phyloP scores from a whole-genome alignment of 192 early-diverging fungal genomes.

The Funneliformis geosporum region DNA sequence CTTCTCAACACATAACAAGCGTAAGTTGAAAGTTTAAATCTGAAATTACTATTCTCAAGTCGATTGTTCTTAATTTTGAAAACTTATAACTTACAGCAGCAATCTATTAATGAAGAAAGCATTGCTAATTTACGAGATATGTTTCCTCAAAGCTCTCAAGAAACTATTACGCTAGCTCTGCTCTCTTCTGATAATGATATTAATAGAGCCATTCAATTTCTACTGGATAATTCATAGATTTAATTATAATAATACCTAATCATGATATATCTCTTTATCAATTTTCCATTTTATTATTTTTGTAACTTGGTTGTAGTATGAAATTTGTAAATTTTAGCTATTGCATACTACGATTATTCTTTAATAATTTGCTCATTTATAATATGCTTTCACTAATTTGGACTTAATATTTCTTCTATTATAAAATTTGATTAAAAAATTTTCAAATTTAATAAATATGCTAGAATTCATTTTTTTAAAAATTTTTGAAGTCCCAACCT shows the following conservation, averaged over 20 bases:
- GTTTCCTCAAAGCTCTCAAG: constrained; percentile 56
- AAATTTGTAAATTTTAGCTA: too few relatives aligned
- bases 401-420: too few relatives aligned
- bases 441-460: too few relatives aligned
- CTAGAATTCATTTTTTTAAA: too few relatives aligned
- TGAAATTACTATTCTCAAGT: background rate
- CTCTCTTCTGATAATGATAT: constrained; percentile 59
- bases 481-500: too few relatives aligned
- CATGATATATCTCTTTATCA: too few relatives aligned
- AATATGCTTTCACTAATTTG: too few relatives aligned
- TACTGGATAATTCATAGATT: constrained; percentile 37
- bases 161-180: constrained; percentile 51
- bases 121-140: constrained; percentile 53
- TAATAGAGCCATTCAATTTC: constrained; percentile 55
- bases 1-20: background rate
- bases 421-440: too few relatives aligned
- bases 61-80: background rate
- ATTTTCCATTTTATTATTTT: too few relatives aligned
- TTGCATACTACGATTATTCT: too few relatives aligned
- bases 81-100: background rate
- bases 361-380: too few relatives aligned
- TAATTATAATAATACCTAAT: background rate
- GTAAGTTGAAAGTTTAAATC: background rate
- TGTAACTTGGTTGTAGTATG: too few relatives aligned
- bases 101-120: constrained; percentile 41